A percentile compares a stretch with the other conserved stretches of the same genome.
Evolutionary conservation across 2,329 filamentous ascomycete species (phyloP).

Genomic region (Endocalyx cinctus): DNA sequence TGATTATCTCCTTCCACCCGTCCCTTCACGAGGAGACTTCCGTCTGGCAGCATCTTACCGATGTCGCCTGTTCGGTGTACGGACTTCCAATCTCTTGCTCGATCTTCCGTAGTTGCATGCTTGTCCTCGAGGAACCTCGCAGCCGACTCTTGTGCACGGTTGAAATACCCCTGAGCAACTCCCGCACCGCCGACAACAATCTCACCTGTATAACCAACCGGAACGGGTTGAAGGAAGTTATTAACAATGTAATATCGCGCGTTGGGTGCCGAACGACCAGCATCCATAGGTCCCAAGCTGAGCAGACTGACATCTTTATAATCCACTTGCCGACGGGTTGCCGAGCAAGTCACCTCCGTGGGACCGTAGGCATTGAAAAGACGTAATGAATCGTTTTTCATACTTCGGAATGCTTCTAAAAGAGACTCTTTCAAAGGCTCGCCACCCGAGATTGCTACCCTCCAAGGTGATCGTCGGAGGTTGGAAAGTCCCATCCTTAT

Average conservation of each 20-base stretch:
- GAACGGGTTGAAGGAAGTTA: background rate
- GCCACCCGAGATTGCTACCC: background rate
- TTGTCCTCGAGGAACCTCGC: background rate
- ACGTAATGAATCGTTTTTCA: background rate
- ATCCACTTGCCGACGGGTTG: background rate
- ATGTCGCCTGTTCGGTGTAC: background rate
- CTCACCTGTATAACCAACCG: background rate
- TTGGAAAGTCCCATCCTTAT: background rate
- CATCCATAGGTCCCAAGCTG: background rate
- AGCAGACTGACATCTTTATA: background rate
- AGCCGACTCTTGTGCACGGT: background rate
- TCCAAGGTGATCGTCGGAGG: background rate
- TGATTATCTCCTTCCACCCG: background rate
- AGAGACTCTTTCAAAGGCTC: background rate
- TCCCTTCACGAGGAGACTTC: background rate
- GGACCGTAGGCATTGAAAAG: background rate
- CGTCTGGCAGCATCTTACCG: background rate
- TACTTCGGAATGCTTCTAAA: background rate
- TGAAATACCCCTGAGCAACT: background rate
- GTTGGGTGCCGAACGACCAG: too few relatives aligned
- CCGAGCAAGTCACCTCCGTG: background rate
- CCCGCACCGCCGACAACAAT: background rate
- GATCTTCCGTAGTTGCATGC: too few relatives aligned
- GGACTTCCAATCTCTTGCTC: background rate
- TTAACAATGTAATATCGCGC: too few relatives aligned